A percentile compares a stretch with the other conserved stretches of the same genome.
phyloP scores from a whole-genome alignment of 257 asterid species.

The Thymus quinquecostatus region DNA sequence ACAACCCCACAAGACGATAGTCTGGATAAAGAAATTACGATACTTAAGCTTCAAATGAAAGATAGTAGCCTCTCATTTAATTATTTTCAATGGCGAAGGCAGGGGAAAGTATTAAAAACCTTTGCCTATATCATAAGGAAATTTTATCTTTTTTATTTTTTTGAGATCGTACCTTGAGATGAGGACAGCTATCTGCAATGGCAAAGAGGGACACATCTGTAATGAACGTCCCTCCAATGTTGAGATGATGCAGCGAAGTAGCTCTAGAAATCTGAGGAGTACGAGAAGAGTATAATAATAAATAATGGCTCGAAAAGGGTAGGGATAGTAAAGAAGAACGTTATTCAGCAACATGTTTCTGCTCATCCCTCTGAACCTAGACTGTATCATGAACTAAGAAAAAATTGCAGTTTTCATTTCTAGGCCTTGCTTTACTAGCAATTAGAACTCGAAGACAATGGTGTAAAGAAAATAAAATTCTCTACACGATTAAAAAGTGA shows the following conservation, averaged over 20 bases:
- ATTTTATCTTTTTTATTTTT: no score
- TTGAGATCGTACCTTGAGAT: slow-evolving; percentile 61
- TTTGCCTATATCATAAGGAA: not conserved
- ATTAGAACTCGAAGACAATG: not conserved
- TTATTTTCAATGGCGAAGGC: not conserved
- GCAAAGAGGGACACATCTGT: slow-evolving; percentile 75
- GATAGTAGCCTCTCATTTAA: not conserved
- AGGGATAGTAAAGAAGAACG: not conserved
- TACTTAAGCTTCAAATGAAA: not conserved
- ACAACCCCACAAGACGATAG: slow-evolving; percentile 87
- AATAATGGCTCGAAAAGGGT: not conserved
- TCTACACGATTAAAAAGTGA: not conserved
- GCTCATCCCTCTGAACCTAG: not conserved
- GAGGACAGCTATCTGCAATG: slow-evolving; percentile 74
- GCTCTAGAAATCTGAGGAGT: slow-evolving; percentile 64
- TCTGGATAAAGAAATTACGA: slow-evolving; percentile 43
- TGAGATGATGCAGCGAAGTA: slow-evolving; percentile 73
- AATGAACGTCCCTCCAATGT: slow-evolving; percentile 86
- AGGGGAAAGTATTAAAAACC: not conserved
- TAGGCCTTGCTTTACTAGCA: not conserved
- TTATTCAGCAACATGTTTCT: not conserved
- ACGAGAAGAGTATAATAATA: not conserved
- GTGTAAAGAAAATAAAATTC: not conserved
- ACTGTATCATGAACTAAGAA: not conserved
- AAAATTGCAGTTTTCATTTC: not conserved